Evolutionary conservation across 2,329 filamentous ascomycete genomes (phyloP).

Genomic region (Exophiala lecanii-corni): DNA sequence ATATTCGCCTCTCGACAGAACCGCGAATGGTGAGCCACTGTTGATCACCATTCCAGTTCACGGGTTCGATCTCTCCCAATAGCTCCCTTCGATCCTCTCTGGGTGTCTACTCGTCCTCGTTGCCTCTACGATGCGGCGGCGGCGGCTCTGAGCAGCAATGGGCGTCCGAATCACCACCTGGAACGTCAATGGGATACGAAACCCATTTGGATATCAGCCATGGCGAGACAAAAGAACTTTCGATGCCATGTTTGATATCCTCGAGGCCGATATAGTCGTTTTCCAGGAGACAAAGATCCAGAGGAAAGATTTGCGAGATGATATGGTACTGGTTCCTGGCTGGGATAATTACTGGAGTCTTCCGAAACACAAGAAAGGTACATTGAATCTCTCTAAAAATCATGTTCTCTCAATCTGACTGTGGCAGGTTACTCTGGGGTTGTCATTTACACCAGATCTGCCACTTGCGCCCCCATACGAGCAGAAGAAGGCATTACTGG

Average conservation of each 20-base stretch:
- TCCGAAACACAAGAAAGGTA: conserved; percentile 88
- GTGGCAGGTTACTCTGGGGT: conserved; percentile 86
- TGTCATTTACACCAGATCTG: conserved; percentile 87
- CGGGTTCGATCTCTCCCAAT: too few relatives aligned
- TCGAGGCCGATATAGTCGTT: conserved; percentile 87
- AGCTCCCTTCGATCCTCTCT: too few relatives aligned
- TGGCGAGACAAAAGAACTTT: conserved; percentile 70
- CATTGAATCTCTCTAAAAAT: background rate
- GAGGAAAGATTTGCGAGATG: conserved; percentile 82
- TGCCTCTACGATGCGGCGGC: conserved; percentile 5
- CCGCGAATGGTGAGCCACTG: too few relatives aligned
- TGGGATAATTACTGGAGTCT: conserved; percentile 97
- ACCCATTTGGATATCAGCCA: conserved; percentile 79
- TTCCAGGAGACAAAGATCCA: conserved; percentile 98
- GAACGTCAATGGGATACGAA: conserved; percentile 84
- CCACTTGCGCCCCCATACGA: conserved; percentile 76
- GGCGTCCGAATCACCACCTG: conserved; percentile 76
- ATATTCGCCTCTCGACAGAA: too few relatives aligned
- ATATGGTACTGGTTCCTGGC: conserved; percentile 90
- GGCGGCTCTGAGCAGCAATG: conserved; percentile 44
- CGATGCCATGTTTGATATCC: conserved; percentile 86
- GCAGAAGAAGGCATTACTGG: conserved; percentile 95
- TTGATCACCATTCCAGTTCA: too few relatives aligned
- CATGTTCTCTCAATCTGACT: conserved; percentile 9
- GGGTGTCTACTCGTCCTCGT: background rate